These are phyloP conservation scores for Ambrosiella cleistominuta DNA, from an alignment of 2,329 filamentous ascomycete genomes.

Conservation along the genomic window DNA sequence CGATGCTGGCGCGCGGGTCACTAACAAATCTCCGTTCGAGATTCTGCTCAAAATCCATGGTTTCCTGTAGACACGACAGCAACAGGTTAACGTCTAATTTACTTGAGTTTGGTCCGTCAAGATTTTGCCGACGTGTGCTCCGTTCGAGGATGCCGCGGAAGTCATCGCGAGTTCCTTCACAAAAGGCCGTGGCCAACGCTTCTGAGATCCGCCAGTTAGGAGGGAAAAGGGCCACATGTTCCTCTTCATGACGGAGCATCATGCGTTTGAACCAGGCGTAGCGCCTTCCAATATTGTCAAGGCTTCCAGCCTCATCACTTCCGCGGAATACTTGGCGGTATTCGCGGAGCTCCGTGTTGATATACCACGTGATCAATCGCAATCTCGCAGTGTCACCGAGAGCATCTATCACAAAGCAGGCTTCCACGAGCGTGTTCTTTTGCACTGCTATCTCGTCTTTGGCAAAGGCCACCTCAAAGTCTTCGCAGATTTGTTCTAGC, in stretches of 20 bases:
- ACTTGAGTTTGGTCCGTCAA: slow-evolving; percentile 43
- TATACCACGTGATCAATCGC: slow-evolving; percentile 85
- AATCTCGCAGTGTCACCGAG: slow-evolving; percentile 72
- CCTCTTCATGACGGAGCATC: slow-evolving; percentile 88
- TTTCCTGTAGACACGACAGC: slow-evolving; percentile 80
- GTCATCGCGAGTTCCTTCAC: slow-evolving; percentile 86
- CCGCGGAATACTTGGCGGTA: slow-evolving; percentile 91
- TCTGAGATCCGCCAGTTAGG: slow-evolving; percentile 79
- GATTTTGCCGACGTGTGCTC: slow-evolving; percentile 51
- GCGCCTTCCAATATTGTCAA: slow-evolving; percentile 89
- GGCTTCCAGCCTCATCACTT: slow-evolving; percentile 85
- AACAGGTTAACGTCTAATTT: slow-evolving; percentile 80
- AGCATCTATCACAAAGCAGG: slow-evolving; percentile 86
- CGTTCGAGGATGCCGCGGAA: slow-evolving; percentile 84
- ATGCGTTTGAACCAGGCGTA: slow-evolving; percentile 96
- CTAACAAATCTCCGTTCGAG: slow-evolving; percentile 55
- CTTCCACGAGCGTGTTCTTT: slow-evolving; percentile 59
- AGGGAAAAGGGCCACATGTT: slow-evolving; percentile 79
- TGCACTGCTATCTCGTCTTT: slow-evolving; percentile 63
- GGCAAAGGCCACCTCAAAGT: slow-evolving; percentile 90
- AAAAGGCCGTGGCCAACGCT: slow-evolving; percentile 77
- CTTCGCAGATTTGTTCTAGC: slow-evolving; percentile 94
- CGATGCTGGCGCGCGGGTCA: slow-evolving; percentile 62
- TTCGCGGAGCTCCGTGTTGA: slow-evolving; percentile 89
- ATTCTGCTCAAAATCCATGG: slow-evolving; percentile 87